A percentile compares a stretch with the other conserved stretches of the same genome.
Evolutionary conservation across 2,329 filamentous ascomycete species (phyloP).

Genomic region (Cladophialophora exuberans): DNA sequence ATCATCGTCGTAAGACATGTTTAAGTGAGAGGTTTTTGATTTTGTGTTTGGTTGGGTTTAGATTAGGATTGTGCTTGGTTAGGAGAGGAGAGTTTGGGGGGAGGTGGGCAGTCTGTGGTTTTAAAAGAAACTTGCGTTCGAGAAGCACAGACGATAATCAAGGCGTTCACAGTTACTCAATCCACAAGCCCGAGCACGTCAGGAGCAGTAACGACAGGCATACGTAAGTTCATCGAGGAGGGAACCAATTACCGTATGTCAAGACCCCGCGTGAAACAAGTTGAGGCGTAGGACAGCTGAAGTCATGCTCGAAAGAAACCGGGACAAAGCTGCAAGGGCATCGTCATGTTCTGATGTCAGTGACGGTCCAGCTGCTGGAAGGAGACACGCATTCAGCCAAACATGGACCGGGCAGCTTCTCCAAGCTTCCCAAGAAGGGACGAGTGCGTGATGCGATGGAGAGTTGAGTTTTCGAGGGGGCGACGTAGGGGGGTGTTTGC

Average conservation of each 20-base stretch:
- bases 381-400: not conserved
- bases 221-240: constrained; percentile 2
- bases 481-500: not conserved
- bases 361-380: not conserved
- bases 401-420: not conserved
- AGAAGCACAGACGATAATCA: not conserved
- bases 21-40: constrained; percentile 3
- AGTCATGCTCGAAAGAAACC: constrained; percentile 2
- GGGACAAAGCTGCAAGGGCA: constrained; percentile 7
- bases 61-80: not conserved
- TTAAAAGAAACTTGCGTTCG: not conserved
- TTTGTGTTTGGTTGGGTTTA: not conserved
- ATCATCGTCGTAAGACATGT: constrained; percentile 33
- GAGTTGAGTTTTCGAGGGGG: not conserved
- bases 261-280: constrained; percentile 21
- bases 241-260: constrained; percentile 3
- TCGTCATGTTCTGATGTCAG: constrained; percentile 12
- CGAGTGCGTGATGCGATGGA: not conserved
- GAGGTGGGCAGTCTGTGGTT: not conserved
- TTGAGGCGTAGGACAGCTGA: constrained; percentile 9
- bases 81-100: not conserved
- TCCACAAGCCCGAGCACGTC: constrained; percentile 1
- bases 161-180: not conserved
- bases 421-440: not conserved
- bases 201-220: not conserved